Evolutionary conservation across 345 rosid genomes (phyloP), one percentile per base, ranked within the genome.

Genomic region (Geranium brycei): DNA sequence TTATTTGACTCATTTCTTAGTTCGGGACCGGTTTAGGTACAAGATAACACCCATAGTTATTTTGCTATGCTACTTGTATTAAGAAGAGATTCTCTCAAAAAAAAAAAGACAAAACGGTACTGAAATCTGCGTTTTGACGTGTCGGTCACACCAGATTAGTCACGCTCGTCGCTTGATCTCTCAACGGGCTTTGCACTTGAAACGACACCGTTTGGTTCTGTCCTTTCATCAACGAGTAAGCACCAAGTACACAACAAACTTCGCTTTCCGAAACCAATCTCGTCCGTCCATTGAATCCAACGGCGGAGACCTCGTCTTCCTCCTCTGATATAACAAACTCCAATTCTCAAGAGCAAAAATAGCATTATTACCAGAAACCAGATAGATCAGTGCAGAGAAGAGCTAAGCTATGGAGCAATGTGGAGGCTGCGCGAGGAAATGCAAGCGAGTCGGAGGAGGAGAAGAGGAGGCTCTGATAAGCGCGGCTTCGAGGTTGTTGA

Each of bases 401-500:
- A 47, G 15, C 53, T 47, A 47, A 63, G 57, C 38, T 53, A 78
- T 77, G 85, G 78, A 62, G 41, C 85, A 80, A 57, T 69, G 31
- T 47, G 13, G 53, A 2, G 53, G 53, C 13, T 47, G 53, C 15
- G 68, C 30, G 58, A 72, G 68, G 19, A 81, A 65, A 5, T 59
- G 66, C 58, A 83, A 78, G 72, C 75, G 87, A 68, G 66, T 35
- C 16, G 62, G 67, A 13, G 69, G 51, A 6, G 53, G 11, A 13
- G 53, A 68, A 15, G 80, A 74, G 28, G 28, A 23, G 28, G 28
- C 28, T 23, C 77, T 67, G 78, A 82, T 0, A 2, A 62, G 41
- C 64, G n/a, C 75, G 69, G 75, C 71, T 61, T 69, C 60, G 15
- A 13, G 53, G 13, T 66, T 81, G 8, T 81, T 79, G 75, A 80